Evolutionary conservation across 2,329 filamentous ascomycete species (phyloP).

Genomic region (Conoideocrella luteorostrata): DNA sequence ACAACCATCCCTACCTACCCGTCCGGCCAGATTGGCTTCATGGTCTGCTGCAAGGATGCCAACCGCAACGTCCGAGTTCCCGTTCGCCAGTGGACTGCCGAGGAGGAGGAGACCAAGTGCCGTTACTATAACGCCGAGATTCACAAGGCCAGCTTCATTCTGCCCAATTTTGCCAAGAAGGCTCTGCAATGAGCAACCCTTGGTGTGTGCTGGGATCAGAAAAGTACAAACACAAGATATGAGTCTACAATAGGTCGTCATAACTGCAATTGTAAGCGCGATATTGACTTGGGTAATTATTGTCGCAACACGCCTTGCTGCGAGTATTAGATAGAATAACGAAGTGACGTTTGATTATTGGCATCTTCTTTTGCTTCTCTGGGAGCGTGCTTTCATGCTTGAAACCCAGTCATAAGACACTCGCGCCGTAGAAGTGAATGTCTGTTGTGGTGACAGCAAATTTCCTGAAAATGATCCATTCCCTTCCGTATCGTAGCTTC

Average conservation of each 20-base stretch:
- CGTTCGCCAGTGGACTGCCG: constrained; percentile 69
- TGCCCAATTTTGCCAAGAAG: constrained; percentile 90
- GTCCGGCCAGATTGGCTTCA: constrained; percentile 98
- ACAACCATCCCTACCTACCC: constrained; percentile 99
- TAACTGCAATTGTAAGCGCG: neutral
- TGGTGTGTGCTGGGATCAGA: neutral
- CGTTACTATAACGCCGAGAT: constrained; percentile 97
- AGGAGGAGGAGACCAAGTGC: constrained; percentile 91
- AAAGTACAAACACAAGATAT: too few species aligned
- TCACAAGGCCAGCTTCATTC: constrained; percentile 87
- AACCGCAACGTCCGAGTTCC: constrained; percentile 78
- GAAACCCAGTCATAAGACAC: too few species aligned
- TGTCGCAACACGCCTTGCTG: neutral
- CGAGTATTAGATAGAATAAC: neutral
- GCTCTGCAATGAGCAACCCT: constrained; percentile 45
- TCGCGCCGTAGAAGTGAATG: too few species aligned
- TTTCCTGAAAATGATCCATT: too few species aligned
- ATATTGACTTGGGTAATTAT: too few species aligned
- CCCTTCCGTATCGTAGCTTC: too few species aligned
- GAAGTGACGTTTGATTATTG: neutral
- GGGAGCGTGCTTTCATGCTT: neutral
- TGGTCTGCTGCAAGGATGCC: constrained; percentile 97
- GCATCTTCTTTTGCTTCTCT: too few species aligned
- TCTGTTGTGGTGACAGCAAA: too few species aligned
- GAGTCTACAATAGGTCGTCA: too few species aligned